Conservation (phyloP, 805 yeast species). For the Helenozyma rhizophorensis region DNA sequence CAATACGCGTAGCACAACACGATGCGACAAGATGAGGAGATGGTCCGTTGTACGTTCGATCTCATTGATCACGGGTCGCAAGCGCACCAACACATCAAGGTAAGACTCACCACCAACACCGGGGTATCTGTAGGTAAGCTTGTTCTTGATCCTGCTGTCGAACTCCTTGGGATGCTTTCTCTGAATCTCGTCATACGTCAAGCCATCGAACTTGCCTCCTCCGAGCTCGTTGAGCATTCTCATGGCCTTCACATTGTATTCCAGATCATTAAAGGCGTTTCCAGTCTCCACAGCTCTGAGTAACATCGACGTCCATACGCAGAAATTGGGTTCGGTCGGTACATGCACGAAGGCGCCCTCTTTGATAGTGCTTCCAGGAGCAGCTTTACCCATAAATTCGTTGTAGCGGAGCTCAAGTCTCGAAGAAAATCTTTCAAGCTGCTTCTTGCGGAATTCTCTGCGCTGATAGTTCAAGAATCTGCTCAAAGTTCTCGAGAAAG, state of each 20-base stretch:
- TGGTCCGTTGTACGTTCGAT: conserved; percentile 90
- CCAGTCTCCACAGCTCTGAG: conserved; percentile 76
- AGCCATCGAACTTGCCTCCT: conserved; percentile 88
- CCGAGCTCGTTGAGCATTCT: conserved; percentile 91
- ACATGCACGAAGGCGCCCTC: conserved; percentile 23
- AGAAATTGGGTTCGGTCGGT: conserved; percentile 65
- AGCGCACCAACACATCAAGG: conserved; percentile 84
- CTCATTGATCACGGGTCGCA: conserved; percentile 87
- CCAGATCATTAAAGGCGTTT: conserved; percentile 64
- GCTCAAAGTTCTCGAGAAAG: conserved; percentile 68
- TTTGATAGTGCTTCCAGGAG: conserved; percentile 11
- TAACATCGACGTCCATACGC: conserved; percentile 92
- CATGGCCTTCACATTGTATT: conserved; percentile 79
- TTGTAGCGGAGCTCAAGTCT: conserved; percentile 42
- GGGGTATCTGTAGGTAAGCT: conserved; percentile 85
- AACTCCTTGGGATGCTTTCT: conserved; percentile 71
- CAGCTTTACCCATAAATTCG: conserved; percentile 22
- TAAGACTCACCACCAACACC: conserved; percentile 98
- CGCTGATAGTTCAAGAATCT: conserved; percentile 71
- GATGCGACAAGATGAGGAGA: conserved; percentile 75
- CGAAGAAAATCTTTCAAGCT: conserved; percentile 49
- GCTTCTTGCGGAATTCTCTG: conserved; percentile 59
- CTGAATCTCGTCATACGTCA: conserved; percentile 88
- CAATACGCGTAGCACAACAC: conserved; percentile 85
- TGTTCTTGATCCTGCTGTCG: conserved; percentile 67